Conservation (phyloP, 2,329 filamentous ascomycete species). For the Pseudogymnoascus sp. region DNA sequence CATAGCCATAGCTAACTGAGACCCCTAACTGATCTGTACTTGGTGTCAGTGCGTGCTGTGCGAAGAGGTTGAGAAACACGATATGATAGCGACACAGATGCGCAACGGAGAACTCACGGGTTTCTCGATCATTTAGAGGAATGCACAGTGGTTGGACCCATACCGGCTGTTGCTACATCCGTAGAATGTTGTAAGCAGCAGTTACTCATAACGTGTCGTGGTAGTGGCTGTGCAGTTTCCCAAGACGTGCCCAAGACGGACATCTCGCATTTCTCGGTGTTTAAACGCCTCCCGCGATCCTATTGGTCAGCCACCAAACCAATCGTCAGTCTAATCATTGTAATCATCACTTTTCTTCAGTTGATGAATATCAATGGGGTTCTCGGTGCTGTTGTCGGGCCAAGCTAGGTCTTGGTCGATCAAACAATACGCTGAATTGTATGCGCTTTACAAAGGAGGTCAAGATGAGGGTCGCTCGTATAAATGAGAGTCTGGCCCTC, state of each 20-base stretch:
- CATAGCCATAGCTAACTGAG: background rate
- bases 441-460: background rate
- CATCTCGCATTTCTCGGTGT: conserved; percentile 3
- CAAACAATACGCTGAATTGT: background rate
- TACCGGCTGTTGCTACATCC: background rate
- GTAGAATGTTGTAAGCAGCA: background rate
- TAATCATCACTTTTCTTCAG: background rate
- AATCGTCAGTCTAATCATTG: background rate
- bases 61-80: background rate
- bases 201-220: background rate
- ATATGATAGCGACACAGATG: background rate
- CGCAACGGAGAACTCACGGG: conserved; percentile 2
- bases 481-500: background rate
- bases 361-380: background rate
- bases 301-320: background rate
- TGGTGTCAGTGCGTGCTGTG: background rate
- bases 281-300: background rate
- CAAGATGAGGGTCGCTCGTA: background rate
- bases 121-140: conserved; percentile 5
- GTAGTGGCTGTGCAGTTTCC: background rate
- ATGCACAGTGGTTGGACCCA: background rate
- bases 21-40: background rate
- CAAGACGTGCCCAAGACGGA: background rate
- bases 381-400: background rate
- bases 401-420: background rate